A percentile compares a stretch with the other conserved stretches of the same genome.
Evolutionary conservation across 768 basidiomycete genomes (phyloP).

Genomic region (Boletus rubropictus): DNA sequence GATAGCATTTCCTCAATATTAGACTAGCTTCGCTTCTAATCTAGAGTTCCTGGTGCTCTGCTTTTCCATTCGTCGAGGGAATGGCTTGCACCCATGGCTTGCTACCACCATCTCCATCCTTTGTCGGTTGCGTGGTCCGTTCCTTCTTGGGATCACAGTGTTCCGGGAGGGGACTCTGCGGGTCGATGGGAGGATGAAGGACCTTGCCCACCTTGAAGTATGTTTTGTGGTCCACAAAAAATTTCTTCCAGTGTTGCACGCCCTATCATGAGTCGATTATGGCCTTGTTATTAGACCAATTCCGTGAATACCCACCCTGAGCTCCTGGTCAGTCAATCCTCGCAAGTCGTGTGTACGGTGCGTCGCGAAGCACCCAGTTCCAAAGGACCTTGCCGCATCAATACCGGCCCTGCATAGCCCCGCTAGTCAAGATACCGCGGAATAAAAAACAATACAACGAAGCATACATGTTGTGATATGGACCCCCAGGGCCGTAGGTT

Average conservation of each 20-base stretch:
- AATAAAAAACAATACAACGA: neutral
- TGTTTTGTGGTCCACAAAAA: conserved; percentile 75
- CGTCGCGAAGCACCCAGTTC: conserved; percentile 86
- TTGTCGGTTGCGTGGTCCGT: conserved; percentile 23
- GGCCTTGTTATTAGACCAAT: neutral
- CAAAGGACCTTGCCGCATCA: conserved; percentile 90
- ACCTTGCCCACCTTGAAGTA: conserved; percentile 79
- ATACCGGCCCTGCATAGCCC: conserved; percentile 57
- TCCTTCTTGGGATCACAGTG: conserved; percentile 67
- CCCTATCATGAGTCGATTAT: conserved; percentile 40
- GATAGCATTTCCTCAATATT: conserved; percentile 9
- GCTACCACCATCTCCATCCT: conserved; percentile 22
- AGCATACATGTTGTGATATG: conserved; percentile 65
- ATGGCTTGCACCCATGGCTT: conserved; percentile 27
- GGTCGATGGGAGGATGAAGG: conserved; percentile 70
- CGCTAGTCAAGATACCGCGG: conserved; percentile 22
- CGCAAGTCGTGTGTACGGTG: conserved; percentile 91
- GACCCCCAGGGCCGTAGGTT: conserved; percentile 83
- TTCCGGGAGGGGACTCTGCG: conserved; percentile 63
- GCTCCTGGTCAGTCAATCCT: conserved; percentile 67
- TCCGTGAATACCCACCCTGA: conserved; percentile 45
- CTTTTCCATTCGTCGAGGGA: conserved; percentile 6
- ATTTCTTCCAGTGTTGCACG: conserved; percentile 83
- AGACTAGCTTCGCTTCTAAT: conserved; percentile 17
- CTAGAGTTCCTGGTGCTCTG: conserved; percentile 28